These are phyloP conservation scores for Suillus placidus DNA, from an alignment of 768 basidiomycete species.

Conservation along the genomic window DNA sequence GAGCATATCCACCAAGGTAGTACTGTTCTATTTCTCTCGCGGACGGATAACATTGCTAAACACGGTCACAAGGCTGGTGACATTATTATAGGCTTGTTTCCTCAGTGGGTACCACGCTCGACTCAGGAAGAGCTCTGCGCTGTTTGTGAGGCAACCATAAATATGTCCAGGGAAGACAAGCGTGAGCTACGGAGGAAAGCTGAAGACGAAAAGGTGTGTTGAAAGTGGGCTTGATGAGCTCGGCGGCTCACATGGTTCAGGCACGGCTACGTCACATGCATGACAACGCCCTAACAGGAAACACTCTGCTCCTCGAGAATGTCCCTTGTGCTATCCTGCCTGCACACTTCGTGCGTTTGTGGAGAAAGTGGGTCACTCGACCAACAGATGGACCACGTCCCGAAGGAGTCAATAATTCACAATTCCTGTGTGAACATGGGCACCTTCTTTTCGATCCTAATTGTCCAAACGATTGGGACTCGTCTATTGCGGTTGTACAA, in stretches of 20 bases:
- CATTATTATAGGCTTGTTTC: slow-evolving; percentile 61
- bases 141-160: slow-evolving; percentile 60
- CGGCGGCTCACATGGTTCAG: slow-evolving; percentile 38
- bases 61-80: slow-evolving; percentile 50
- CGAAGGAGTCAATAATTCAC: slow-evolving; percentile 58
- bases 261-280: slow-evolving; percentile 65
- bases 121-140: slow-evolving; percentile 57
- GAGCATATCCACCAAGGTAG: slow-evolving; percentile 64
- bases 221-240: slow-evolving; percentile 5
- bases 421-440: slow-evolving; percentile 69
- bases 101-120: slow-evolving; percentile 61
- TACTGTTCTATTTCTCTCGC: slow-evolving; percentile 12
- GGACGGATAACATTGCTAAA: slow-evolving; percentile 9
- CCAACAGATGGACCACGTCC: slow-evolving; percentile 62
- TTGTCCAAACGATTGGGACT: slow-evolving; percentile 57
- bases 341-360: slow-evolving; percentile 61
- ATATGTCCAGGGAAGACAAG: slow-evolving; percentile 62
- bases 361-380: slow-evolving; percentile 70
- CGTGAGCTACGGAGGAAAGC: slow-evolving; percentile 63
- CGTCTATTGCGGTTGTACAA: slow-evolving; percentile 57
- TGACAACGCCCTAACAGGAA: slow-evolving; percentile 52
- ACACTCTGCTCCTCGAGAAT: slow-evolving; percentile 48
- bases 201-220: slow-evolving; percentile 75
- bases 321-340: slow-evolving; percentile 62
- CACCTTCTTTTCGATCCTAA: slow-evolving; percentile 70